phyloP scores from a whole-genome alignment of 2,329 filamentous ascomycete species.

The Orbilia oligospora region DNA sequence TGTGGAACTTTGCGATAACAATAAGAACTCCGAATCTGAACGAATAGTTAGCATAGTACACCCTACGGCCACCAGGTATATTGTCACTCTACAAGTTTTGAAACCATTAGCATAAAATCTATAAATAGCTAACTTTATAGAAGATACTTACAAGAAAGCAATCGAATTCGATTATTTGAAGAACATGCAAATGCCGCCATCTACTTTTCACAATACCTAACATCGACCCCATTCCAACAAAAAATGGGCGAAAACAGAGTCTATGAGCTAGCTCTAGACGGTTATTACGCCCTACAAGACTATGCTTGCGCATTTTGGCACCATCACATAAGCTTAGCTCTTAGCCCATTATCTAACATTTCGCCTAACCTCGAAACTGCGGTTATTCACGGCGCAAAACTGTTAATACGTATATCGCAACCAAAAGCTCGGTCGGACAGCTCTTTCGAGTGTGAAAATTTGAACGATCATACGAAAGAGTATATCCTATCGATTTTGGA shows the following conservation, averaged over 20 bases:
- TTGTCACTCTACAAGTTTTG: no score
- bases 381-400: not conserved
- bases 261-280: not conserved
- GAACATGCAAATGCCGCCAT: slow-evolving; percentile 3
- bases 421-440: no score
- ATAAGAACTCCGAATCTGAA: not conserved
- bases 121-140: not conserved
- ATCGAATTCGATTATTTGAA: not conserved
- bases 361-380: no score
- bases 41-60: slow-evolving; percentile 7
- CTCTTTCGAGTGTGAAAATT: not conserved
- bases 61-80: not conserved
- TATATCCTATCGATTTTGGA: not conserved
- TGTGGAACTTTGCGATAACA: not conserved
- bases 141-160: not conserved
- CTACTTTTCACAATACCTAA: slow-evolving; percentile 4
- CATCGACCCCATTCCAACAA: not conserved
- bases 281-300: slow-evolving; percentile 15
- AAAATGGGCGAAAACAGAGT: not conserved
- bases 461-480: not conserved
- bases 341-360: not conserved
- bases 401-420: not conserved
- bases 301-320: slow-evolving; percentile 20
- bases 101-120: not conserved
- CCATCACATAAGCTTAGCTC: not conserved